Conservation (phyloP, 257 asterid genomes). For the Datura wrightii region DNA sequence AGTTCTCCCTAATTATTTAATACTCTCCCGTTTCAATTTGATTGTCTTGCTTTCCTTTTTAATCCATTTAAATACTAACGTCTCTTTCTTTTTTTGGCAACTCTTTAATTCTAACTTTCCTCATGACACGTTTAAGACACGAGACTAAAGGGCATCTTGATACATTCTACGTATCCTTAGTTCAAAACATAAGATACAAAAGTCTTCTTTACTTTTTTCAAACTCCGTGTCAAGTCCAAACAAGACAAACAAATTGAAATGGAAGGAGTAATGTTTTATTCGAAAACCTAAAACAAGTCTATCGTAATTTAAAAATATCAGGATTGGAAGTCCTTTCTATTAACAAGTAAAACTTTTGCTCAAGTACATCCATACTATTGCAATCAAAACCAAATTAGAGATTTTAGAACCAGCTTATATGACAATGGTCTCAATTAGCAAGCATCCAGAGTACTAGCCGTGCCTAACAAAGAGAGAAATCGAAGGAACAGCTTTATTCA, state of each 20-base stretch:
- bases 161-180: no score
- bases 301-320: not conserved
- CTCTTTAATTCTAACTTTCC: no score
- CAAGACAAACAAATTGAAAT: no score
- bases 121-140: no score
- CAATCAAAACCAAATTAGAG: not conserved
- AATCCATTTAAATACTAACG: no score
- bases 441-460: not conserved
- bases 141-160: no score
- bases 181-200: no score
- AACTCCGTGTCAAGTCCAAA: no score
- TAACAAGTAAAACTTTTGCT: not conserved
- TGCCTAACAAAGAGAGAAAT: slow-evolving; percentile 21
- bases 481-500: not conserved
- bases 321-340: slow-evolving; percentile 6
- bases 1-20: not conserved
- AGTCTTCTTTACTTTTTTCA: no score
- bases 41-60: no score
- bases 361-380: not conserved
- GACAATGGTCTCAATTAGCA: not conserved
- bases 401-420: not conserved
- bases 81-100: no score
- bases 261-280: not conserved
- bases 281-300: not conserved
- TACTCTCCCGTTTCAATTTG: no score